A percentile compares a stretch with the other conserved stretches of the same genome.
Evolutionary conservation across 2,329 filamentous ascomycete species (phyloP).

Genomic region (Verticillium nubilum): DNA sequence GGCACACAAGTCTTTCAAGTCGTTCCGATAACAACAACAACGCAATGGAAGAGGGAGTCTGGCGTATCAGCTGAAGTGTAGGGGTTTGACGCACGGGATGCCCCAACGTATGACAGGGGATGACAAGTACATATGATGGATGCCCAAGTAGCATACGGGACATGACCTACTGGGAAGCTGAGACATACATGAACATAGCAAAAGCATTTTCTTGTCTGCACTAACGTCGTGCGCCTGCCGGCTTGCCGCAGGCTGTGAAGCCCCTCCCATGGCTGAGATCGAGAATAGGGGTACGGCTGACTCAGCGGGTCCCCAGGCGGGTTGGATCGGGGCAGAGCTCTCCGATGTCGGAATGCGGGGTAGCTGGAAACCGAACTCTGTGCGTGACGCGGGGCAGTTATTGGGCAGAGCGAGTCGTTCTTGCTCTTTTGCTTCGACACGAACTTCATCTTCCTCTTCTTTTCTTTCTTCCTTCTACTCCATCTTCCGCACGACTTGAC

Average conservation of each 20-base stretch:
- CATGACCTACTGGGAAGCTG: slow-evolving; percentile 2
- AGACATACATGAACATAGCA: slow-evolving; percentile 17
- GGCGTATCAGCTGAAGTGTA: slow-evolving; percentile 17
- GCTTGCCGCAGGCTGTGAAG: not conserved
- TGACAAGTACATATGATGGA: slow-evolving; percentile 22
- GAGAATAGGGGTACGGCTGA: not conserved
- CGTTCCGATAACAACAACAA: slow-evolving; percentile 31
- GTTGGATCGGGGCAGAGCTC: slow-evolving; percentile 2
- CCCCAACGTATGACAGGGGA: slow-evolving; percentile 6
- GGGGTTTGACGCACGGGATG: slow-evolving; percentile 6
- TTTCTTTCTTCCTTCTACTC: not conserved
- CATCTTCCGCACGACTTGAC: not conserved
- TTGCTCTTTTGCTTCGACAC: not conserved
- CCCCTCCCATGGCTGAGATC: not conserved
- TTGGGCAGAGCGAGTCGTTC: not conserved
- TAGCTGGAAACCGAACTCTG: slow-evolving; percentile 16
- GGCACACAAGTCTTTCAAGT: slow-evolving; percentile 38
- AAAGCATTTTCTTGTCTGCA: not conserved
- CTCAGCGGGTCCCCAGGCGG: not conserved
- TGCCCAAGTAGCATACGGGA: slow-evolving; percentile 18
- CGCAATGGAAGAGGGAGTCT: not conserved
- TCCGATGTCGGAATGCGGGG: slow-evolving; percentile 34
- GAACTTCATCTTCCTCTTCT: not conserved
- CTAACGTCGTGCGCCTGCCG: not conserved
- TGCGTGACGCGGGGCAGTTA: slow-evolving; percentile 12